These are phyloP conservation scores for Vachellia collinsii DNA, from an alignment of 306 rosid species.

Conservation along the genomic window DNA sequence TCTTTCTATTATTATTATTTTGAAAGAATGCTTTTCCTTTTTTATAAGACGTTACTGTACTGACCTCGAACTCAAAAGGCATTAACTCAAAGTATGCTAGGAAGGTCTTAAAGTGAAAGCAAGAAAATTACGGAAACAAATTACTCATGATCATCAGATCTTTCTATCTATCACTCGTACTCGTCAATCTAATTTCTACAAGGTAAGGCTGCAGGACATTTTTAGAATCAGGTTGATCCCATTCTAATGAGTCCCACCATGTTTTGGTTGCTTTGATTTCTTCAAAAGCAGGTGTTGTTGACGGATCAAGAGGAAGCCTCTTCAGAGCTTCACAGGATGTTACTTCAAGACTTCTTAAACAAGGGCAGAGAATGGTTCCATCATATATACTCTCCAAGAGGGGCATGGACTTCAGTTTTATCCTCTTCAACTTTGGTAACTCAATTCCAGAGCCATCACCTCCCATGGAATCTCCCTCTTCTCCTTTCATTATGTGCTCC, in stretches of 20 bases:
- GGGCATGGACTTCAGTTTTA: background rate
- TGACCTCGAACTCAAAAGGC: background rate
- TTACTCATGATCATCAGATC: background rate
- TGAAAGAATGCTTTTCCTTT: background rate
- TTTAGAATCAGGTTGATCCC: background rate
- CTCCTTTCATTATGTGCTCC: background rate
- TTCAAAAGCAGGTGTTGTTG: background rate
- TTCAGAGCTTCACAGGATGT: slow-evolving; percentile 7
- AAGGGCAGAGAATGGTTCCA: slow-evolving; percentile 2
- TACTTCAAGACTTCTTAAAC: slow-evolving; percentile 4
- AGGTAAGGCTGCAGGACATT: background rate
- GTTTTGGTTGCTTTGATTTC: background rate
- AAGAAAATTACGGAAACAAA: background rate
- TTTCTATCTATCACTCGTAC: background rate
- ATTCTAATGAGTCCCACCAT: background rate
- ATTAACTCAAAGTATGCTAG: background rate
- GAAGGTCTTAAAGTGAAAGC: background rate
- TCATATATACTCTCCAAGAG: background rate
- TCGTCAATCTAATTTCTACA: background rate
- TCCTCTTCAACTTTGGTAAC: slow-evolving; percentile 5
- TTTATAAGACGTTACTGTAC: background rate
- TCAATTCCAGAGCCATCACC: background rate
- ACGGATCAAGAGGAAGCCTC: background rate
- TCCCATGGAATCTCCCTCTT: background rate
- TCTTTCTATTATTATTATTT: background rate